These are phyloP conservation scores for Naganishia vaughanmartiniae DNA, from an alignment of 768 basidiomycete species.

Conservation along the genomic window DNA sequence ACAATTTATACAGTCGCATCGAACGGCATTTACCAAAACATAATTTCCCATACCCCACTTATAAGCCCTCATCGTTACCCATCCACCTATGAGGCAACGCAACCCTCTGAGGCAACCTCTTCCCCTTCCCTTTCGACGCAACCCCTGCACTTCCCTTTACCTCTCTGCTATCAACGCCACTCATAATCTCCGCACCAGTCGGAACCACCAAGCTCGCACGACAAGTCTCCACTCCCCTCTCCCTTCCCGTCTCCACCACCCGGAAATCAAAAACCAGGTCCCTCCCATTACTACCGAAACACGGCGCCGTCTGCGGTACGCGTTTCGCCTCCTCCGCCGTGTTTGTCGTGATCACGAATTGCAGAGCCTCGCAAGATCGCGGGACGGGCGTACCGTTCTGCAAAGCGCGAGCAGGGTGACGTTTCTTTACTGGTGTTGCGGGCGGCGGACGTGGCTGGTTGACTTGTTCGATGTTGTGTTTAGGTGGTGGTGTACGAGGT, in stretches of 20 bases:
- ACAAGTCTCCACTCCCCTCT: background rate
- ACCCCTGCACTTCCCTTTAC: background rate
- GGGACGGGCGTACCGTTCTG: background rate
- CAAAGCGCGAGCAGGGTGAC: background rate
- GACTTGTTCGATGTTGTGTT: background rate
- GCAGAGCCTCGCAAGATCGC: background rate
- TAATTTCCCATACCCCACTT: background rate
- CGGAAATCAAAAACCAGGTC: background rate
- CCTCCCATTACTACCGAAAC: background rate
- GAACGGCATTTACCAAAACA: too few species aligned
- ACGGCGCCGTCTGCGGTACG: background rate
- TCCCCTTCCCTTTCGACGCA: background rate
- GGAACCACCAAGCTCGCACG: background rate
- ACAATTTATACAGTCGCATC: too few species aligned
- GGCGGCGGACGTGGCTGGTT: background rate
- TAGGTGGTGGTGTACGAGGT: background rate
- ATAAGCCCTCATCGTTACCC: background rate
- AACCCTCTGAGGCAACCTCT: background rate
- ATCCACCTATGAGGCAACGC: background rate
- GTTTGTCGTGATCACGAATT: background rate
- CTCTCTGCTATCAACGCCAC: background rate
- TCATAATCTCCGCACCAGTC: background rate
- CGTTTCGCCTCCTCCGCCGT: background rate
- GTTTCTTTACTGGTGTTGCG: background rate
- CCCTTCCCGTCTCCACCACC: background rate